phyloP scores from a whole-genome alignment of 352 stramenopile genomes.

The Phytophthora sp. region DNA sequence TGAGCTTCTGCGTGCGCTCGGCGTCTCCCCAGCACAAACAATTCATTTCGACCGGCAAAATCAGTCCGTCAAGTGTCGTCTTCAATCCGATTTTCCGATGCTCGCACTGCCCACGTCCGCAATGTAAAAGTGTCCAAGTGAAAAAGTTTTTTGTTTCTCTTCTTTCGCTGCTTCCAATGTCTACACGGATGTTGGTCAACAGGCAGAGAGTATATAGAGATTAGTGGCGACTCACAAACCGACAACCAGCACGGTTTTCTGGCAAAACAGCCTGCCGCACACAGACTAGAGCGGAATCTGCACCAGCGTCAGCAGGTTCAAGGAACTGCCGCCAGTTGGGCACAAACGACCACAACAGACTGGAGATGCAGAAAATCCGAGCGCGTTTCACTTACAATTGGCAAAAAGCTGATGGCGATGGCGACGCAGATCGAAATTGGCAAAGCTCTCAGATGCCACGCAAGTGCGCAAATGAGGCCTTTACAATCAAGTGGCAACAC shows the following conservation, averaged over 20 bases:
- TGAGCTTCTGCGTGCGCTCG: conserved; percentile 43
- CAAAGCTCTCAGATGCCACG: too few species aligned
- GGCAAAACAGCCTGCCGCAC: conserved; percentile 26
- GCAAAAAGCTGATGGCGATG: conserved; percentile 19
- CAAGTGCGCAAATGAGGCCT: conserved; percentile 21
- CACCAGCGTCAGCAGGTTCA: conserved; percentile 28
- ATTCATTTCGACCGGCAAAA: conserved; percentile 31
- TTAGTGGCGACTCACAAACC: conserved; percentile 11
- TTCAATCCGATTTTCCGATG: conserved; percentile 17
- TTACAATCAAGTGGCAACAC: conserved; percentile 12
- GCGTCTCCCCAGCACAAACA: conserved; percentile 48
- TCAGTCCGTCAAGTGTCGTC: not conserved
- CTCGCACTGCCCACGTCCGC: conserved; percentile 11
- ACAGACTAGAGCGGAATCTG: conserved; percentile 21
- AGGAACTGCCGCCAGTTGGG: conserved; percentile 9
- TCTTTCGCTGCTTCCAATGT: conserved; percentile 18
- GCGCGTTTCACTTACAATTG: conserved; percentile 11
- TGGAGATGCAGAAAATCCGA: conserved; percentile 28
- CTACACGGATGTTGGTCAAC: conserved; percentile 14
- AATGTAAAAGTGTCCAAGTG: conserved; percentile 38
- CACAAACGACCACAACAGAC: conserved; percentile 1
- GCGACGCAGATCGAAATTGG: not conserved
- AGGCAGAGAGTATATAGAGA: not conserved
- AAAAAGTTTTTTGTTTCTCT: conserved; percentile 14
- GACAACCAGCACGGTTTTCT: conserved; percentile 27